Evolutionary conservation across 257 asterid genomes (phyloP), one percentile per base, ranked within the genome.

Genomic region (Nemophila menziesii): DNA sequence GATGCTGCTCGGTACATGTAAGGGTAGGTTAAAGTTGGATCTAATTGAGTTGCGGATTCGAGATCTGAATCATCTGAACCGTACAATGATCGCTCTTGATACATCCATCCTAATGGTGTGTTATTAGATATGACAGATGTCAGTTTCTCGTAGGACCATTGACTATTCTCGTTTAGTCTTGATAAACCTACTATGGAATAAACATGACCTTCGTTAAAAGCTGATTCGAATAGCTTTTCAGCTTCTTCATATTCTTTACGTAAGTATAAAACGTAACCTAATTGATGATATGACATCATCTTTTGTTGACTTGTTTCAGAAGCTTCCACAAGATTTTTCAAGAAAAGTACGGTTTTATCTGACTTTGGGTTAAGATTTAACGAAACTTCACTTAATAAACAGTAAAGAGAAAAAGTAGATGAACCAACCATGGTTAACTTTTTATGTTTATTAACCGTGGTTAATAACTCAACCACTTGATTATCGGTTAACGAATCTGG

Each of bases 1-100:
- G 84, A 66, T 47, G 99, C 92, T 36, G 99, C 94, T 62, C 99
- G 74, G 64, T 71, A 82, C 96, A 86, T 90, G 66, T 90, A 90
- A 21, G 99, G 99, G 60, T 79, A 86, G 3, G 94, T 77, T 66
- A 90, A 63, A n/a, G 96, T 90, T 1, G 99, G 99, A 66, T 90
- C 93, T 51, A 90, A 64, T 56, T 82, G 86, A 1, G 90, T 90
- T 3, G 95, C 96, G 60, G 62, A 75, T 29, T 71, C 84, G 14
- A 90, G 96, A 18, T 90, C 99, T 48, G 55, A 81, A 20, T 79
- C 80, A 15, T 61, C 93, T 34, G 79, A 89, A 55, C 92, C 62
- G 64, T 82, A 79, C 36, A 90, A 72, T 0, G 99, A 85, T 56
- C 99, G 69, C 64, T 90, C 99, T 66, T 85, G 99, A 59, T 79